A percentile compares a stretch with the other conserved stretches of the same genome.
phyloP scores from a whole-genome alignment of 176 grass and related monocot species.

The Neostapfia colusana region DNA sequence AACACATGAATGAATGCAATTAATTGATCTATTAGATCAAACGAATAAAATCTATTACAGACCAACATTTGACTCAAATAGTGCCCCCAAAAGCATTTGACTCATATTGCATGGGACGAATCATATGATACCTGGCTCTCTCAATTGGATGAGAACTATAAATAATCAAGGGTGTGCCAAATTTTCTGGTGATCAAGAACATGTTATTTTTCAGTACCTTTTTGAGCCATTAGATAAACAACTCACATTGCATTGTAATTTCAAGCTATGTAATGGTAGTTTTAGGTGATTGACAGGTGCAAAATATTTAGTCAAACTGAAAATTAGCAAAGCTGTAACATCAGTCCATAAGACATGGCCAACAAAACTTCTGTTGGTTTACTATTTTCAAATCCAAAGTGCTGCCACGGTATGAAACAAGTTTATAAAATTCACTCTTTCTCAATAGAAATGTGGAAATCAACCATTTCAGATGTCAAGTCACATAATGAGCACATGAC shows the following conservation, averaged over 20 bases:
- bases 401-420: not conserved
- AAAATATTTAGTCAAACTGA: not conserved
- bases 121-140: not conserved
- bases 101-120: not conserved
- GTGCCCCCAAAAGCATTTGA: not conserved
- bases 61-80: conserved; percentile 13
- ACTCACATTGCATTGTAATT: not conserved
- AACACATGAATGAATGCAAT: not conserved
- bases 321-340: not conserved
- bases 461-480: conserved; percentile 7
- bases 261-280: not conserved
- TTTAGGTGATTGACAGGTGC: not conserved
- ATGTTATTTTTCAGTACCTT: not conserved
- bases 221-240: not conserved
- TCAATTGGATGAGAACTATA: conserved; percentile 6
- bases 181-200: not conserved
- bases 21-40: conserved; percentile 11
- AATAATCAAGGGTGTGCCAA: not conserved
- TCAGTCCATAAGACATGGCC: not conserved
- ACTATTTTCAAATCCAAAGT: conserved; percentile 27
- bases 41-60: not conserved
- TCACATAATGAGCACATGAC: not conserved
- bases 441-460: conserved; percentile 22
- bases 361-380: not conserved
- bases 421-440: conserved; percentile 15